Evolutionary conservation across 495 filamentous ascomycete genomes (phyloP).

Genomic region (Articulospora tetracladia): DNA sequence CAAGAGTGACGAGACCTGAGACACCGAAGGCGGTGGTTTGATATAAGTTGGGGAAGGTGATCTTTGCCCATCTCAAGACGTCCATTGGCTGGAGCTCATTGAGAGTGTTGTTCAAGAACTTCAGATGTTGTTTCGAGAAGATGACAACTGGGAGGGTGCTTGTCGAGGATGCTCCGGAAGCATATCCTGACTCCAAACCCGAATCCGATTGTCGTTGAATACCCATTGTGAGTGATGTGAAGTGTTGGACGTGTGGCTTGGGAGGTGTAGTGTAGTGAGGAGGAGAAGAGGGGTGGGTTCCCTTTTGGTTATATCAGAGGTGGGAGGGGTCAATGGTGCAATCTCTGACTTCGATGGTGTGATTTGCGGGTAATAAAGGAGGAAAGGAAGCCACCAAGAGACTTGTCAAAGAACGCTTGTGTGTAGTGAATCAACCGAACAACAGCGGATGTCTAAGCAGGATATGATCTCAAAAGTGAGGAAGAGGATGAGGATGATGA

Average conservation of each 20-base stretch:
- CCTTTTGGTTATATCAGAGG: conserved; percentile 6
- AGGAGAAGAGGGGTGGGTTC: background rate
- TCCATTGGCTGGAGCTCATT: conserved; percentile 74
- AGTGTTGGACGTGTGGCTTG: background rate
- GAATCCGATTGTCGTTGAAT: conserved; percentile 13
- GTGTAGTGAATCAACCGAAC: background rate
- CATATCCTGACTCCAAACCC: conserved; percentile 81
- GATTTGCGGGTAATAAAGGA: background rate
- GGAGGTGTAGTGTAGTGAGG: background rate
- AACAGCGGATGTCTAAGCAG: background rate
- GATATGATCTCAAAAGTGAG: background rate
- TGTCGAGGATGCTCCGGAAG: conserved; percentile 64
- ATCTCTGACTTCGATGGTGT: conserved; percentile 8
- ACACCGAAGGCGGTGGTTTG: conserved; percentile 98
- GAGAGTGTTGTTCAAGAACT: conserved; percentile 84
- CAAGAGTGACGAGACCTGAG: conserved; percentile 87
- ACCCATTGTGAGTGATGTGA: conserved; percentile 13
- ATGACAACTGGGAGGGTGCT: conserved; percentile 65
- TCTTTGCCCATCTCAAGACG: conserved; percentile 87
- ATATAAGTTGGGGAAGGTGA: conserved; percentile 84
- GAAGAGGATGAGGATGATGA: background rate
- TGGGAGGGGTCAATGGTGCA: conserved; percentile 6
- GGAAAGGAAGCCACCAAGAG: background rate
- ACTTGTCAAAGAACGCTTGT: background rate
- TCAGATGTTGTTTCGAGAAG: conserved; percentile 85